Percentiles rank a stretch among this genome's conserved stretches.
These are phyloP conservation scores for Leptographium lundbergii DNA, from an alignment of 2,329 filamentous ascomycete genomes.

Conservation along the genomic window DNA sequence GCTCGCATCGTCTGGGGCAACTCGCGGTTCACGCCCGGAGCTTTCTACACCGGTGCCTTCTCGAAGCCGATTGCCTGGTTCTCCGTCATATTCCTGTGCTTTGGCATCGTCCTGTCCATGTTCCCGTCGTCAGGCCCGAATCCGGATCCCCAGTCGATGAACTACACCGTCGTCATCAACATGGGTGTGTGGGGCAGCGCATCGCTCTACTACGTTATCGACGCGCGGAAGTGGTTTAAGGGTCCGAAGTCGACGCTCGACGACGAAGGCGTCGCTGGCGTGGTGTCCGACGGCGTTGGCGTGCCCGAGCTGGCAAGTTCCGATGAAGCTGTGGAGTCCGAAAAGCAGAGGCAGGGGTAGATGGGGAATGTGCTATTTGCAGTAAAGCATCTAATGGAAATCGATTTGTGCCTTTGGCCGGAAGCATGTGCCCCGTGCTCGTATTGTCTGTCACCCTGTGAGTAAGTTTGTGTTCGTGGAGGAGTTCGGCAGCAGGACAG, in stretches of 20 bases:
- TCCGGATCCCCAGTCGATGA: conserved; percentile 39
- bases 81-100: conserved; percentile 40
- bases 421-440: too few species aligned
- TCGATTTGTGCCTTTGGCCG: too few species aligned
- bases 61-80: conserved; percentile 39
- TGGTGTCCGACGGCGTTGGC: neutral
- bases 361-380: too few species aligned
- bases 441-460: too few species aligned
- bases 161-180: conserved; percentile 52
- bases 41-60: conserved; percentile 43
- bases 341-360: too few species aligned
- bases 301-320: neutral
- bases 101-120: conserved; percentile 44
- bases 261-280: conserved; percentile 6
- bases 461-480: too few species aligned
- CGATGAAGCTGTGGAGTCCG: neutral
- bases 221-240: conserved; percentile 46
- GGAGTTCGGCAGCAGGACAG: too few species aligned
- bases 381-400: too few species aligned
- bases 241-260: conserved; percentile 45
- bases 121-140: conserved; percentile 43
- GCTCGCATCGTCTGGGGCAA: conserved; percentile 45
- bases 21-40: conserved; percentile 42
- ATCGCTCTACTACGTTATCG: conserved; percentile 40
- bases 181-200: conserved; percentile 44